Evolutionary conservation across 305 asterid genomes (phyloP).

Genomic region (Fraxinus greggii): DNA sequence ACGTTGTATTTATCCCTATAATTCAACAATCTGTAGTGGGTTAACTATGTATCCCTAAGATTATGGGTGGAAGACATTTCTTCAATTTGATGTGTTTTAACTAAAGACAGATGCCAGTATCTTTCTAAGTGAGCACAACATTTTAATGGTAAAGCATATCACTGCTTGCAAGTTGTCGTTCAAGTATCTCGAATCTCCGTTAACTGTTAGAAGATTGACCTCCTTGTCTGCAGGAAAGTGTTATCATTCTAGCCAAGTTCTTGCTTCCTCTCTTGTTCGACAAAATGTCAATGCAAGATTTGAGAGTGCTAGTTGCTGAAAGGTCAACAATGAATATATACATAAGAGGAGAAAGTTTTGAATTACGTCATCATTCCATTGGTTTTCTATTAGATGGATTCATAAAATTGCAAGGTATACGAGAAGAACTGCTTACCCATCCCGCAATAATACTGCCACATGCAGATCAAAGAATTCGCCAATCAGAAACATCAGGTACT

Average conservation of each 20-base stretch:
- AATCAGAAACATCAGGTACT: slow-evolving; percentile 64
- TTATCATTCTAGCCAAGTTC: slow-evolving; percentile 66
- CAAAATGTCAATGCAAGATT: slow-evolving; percentile 75
- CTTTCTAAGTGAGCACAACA: neutral
- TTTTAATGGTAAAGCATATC: neutral
- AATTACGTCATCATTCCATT: slow-evolving; percentile 66
- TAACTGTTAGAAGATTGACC: slow-evolving; percentile 22
- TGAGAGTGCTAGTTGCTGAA: slow-evolving; percentile 71
- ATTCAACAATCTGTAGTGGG: neutral
- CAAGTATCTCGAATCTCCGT: slow-evolving; percentile 13
- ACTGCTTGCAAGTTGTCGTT: slow-evolving; percentile 6
- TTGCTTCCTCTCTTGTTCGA: slow-evolving; percentile 80
- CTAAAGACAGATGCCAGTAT: neutral
- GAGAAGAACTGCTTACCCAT: slow-evolving; percentile 58
- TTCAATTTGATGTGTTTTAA: neutral
- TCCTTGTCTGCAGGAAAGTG: slow-evolving; percentile 71
- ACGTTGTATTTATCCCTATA: neutral
- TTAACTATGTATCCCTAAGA: neutral
- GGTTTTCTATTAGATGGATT: slow-evolving; percentile 90
- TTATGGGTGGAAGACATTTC: neutral
- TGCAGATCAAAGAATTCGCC: slow-evolving; percentile 48
- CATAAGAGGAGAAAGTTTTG: slow-evolving; percentile 78
- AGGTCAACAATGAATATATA: slow-evolving; percentile 64
- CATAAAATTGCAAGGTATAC: slow-evolving; percentile 57
- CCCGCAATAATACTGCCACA: slow-evolving; percentile 66